A percentile compares a stretch with the other conserved stretches of the same genome.
Conservation (phyloP, 306 rosid species). For the Carpinus viminea region DNA sequence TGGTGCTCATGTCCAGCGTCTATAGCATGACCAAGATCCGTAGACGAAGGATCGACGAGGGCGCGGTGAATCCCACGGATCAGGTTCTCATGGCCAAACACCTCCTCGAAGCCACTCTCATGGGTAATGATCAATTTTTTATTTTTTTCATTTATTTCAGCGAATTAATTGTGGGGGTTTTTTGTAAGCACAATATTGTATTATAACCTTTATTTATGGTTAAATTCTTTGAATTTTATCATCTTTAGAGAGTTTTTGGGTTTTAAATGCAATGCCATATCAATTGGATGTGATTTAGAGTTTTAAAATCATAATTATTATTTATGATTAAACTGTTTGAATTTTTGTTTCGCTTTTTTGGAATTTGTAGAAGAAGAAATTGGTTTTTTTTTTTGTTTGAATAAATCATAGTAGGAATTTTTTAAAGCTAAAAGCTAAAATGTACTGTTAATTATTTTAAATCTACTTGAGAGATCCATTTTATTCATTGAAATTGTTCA, state of each 20-base stretch:
- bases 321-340: too few relatives aligned
- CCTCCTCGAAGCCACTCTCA: slow-evolving; percentile 83
- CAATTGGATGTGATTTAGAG: too few relatives aligned
- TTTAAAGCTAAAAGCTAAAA: too few relatives aligned
- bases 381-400: too few relatives aligned
- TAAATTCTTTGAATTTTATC: not conserved
- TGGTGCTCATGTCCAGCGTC: slow-evolving; percentile 51
- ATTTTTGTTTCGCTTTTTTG: not conserved
- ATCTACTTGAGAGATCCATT: not conserved
- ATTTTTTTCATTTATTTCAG: not conserved
- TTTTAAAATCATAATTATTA: too few relatives aligned
- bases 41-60: slow-evolving; percentile 64
- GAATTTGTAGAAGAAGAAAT: not conserved
- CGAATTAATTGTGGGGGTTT: not conserved
- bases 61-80: slow-evolving; percentile 71
- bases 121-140: slow-evolving; percentile 50
- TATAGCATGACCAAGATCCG: slow-evolving; percentile 62
- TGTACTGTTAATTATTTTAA: not conserved
- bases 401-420: too few relatives aligned
- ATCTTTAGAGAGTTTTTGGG: too few relatives aligned
- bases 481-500: not conserved
- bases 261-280: too few relatives aligned
- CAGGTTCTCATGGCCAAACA: slow-evolving; percentile 88
- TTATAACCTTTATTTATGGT: too few relatives aligned
- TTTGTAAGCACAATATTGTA: too few relatives aligned